Conservation (phyloP, 75 land plant genomes). For the Picea glauca region DNA sequence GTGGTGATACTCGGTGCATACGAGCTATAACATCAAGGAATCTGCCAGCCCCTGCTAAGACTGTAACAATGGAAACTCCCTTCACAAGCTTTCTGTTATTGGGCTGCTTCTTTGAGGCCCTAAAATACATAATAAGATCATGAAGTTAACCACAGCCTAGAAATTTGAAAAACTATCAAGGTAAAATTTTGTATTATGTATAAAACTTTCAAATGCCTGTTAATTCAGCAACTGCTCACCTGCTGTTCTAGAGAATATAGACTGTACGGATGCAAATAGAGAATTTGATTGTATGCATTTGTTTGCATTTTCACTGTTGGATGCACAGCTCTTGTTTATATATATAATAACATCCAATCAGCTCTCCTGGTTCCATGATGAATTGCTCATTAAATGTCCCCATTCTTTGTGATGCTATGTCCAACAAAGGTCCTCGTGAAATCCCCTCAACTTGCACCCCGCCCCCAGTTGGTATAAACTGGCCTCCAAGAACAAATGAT, state of each 20-base stretch:
- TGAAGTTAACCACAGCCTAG: background rate
- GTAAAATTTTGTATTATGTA: background rate
- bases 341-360: constrained; percentile 63
- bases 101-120: background rate
- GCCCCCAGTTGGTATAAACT: constrained; percentile 88
- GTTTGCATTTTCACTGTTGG: constrained; percentile 28
- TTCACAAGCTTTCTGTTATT: background rate
- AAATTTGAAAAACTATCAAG: background rate
- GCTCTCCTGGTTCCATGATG: constrained; percentile 71
- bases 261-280: background rate
- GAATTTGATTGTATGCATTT: constrained; percentile 3
- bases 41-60: background rate
- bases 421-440: constrained; percentile 52
- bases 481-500: constrained; percentile 86
- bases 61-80: background rate
- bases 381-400: constrained; percentile 92
- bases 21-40: background rate
- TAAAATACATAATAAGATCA: background rate
- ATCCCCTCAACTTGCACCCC: constrained; percentile 94
- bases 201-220: background rate
- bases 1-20: no score
- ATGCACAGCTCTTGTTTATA: constrained; percentile 85
- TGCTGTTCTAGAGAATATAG: background rate
- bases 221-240: background rate
- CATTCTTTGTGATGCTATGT: constrained; percentile 51